Evolutionary conservation across 2,329 filamentous ascomycete species (phyloP).

Genomic region (Ascochyta rabiei): DNA sequence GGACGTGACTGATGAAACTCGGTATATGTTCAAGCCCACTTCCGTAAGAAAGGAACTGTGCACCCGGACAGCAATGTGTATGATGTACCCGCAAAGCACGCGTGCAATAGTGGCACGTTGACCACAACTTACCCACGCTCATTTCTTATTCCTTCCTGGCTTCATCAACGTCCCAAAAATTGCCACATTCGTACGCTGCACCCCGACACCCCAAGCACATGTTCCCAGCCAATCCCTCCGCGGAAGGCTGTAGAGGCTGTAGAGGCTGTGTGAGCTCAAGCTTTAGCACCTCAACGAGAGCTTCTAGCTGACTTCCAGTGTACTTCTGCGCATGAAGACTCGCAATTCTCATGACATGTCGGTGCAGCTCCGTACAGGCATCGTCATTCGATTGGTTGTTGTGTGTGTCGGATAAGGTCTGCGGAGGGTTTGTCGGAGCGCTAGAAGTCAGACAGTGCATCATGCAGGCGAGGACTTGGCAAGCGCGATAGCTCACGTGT

Average conservation of each 20-base stretch:
- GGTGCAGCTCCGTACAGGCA: neutral
- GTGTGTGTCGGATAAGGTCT: neutral
- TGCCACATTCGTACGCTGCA: neutral
- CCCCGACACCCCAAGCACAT: slow-evolving; percentile 1
- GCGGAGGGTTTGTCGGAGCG: slow-evolving; percentile 20
- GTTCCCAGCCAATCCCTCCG: neutral
- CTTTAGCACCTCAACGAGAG: slow-evolving; percentile 3
- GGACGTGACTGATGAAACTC: neutral
- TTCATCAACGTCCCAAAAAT: neutral
- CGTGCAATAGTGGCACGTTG: neutral
- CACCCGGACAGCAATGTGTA: neutral
- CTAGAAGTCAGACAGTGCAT: slow-evolving; percentile 7
- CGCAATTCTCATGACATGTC: slow-evolving; percentile 3
- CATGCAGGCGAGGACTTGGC: slow-evolving; percentile 6
- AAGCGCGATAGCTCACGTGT: slow-evolving; percentile 13
- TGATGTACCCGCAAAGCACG: neutral
- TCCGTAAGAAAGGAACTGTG: neutral
- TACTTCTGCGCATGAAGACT: slow-evolving; percentile 10
- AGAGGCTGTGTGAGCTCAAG: slow-evolving; percentile 3
- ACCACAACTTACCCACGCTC: neutral
- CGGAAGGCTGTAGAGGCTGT: neutral
- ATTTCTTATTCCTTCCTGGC: neutral
- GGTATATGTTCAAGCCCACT: neutral
- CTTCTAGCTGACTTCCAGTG: slow-evolving; percentile 16
- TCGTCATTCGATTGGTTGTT: slow-evolving; percentile 5